Base-by-base conservation (phyloP, 495 filamentous ascomycete genomes). In the Penicillium odoratum region DNA sequence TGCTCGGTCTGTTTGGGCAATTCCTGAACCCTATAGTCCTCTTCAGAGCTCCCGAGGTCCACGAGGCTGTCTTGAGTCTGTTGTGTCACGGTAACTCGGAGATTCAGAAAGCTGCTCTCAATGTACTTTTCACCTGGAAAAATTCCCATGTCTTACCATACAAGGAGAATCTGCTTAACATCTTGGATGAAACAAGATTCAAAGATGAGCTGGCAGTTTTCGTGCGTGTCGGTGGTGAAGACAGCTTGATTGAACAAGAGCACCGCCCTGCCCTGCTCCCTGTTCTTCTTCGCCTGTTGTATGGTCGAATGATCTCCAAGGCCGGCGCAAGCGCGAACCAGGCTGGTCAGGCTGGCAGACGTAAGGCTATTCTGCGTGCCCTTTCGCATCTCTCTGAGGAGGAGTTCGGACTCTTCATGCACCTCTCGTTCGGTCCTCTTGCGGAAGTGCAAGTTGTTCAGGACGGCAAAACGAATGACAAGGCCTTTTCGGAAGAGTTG, bases 141-240 rank as follows among this genome's bases (percentile, higher is more conserved):
- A 79, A 83, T 36, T 76, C 87, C 3, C 83, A 79, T 16, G 78
- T 99, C 48, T 80, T 79, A 46, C 85, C 86, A 3, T 98, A 97
- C 65, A 83, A 93, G 58, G 93, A 97, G 62, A 89, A 92, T 59
- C 78, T 99, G 7, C 81, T 90, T 38, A 94, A 93, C 59, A 79
- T 99, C 5, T 79, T 98, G 13, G 95, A 99, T 62, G 94, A 98
- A 57, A 83, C 90, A 3, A 80, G 89, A 45, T 97, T 98, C 74
- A 87, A 90, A 63, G 95, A 98, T 64, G 92, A 97, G 71, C 82
- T 98, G 13, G 83, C 91, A 0, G 84, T 92, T 2, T 88, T 98
- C 54, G 84, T 98, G 48, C 90, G 92, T 64, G 72, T 82, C 30
- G 81, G 77, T 10, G 67, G 78, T 6, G 89, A 92, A 8, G 86